Percentiles rank a stretch among this genome's conserved stretches.
Conservation (phyloP, 116 monocot species). For the Thalassia testudinum region DNA sequence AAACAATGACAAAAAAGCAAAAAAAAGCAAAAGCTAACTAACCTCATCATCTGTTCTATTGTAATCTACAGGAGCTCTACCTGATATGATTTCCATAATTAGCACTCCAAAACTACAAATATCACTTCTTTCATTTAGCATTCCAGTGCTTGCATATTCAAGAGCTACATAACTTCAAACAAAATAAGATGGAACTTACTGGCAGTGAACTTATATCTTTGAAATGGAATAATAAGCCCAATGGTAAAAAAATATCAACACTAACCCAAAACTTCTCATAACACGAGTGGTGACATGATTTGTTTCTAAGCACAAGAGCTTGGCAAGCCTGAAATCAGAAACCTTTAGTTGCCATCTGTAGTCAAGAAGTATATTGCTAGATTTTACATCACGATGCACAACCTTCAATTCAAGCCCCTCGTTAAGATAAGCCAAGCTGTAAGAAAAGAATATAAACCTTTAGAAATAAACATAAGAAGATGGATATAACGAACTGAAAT, state of each 20-base stretch:
- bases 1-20: background rate
- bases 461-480: too few relatives aligned
- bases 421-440: slow-evolving; percentile 80
- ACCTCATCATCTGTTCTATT: slow-evolving; percentile 58
- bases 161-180: slow-evolving; percentile 54
- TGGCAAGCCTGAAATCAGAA: slow-evolving; percentile 88
- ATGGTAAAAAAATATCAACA: too few relatives aligned
- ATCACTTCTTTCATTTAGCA: slow-evolving; percentile 77
- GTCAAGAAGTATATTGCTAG: slow-evolving; percentile 89
- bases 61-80: slow-evolving; percentile 73
- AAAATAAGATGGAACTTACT: too few relatives aligned
- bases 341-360: slow-evolving; percentile 79
- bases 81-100: slow-evolving; percentile 79
- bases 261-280: slow-evolving; percentile 85
- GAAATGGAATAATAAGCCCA: too few relatives aligned
- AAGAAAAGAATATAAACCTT: too few relatives aligned
- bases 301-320: slow-evolving; percentile 64
- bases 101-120: slow-evolving; percentile 86
- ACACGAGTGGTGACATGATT: slow-evolving; percentile 81
- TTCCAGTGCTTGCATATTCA: slow-evolving; percentile 84
- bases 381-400: slow-evolving; percentile 86
- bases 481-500: too few relatives aligned
- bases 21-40: background rate
- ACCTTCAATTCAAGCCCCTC: slow-evolving; percentile 95
- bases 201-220: too few relatives aligned